phyloP scores from a whole-genome alignment of 2,329 filamentous ascomycete species.

The Colletotrichum higginsianum region DNA sequence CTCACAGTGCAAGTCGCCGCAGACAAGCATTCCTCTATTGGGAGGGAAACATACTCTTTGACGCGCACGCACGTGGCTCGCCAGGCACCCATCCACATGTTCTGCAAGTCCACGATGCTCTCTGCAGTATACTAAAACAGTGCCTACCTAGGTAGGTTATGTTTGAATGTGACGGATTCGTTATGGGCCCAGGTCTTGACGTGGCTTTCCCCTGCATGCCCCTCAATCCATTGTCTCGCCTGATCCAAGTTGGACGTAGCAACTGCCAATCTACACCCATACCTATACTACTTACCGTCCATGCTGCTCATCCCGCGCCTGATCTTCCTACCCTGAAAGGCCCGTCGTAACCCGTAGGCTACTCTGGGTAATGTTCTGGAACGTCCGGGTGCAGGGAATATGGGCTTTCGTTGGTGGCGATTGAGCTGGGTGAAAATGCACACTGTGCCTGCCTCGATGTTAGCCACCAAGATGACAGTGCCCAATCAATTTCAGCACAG shows the following conservation, averaged over 20 bases:
- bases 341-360: conserved; percentile 2
- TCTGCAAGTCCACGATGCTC: conserved; percentile 6
- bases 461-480: background rate
- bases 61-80: conserved; percentile 18
- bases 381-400: conserved; percentile 2
- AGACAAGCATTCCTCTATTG: background rate
- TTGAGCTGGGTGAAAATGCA: background rate
- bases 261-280: background rate
- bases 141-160: background rate
- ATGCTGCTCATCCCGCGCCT: background rate
- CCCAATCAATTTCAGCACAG: background rate
- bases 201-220: background rate
- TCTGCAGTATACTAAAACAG: background rate
- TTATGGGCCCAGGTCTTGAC: background rate
- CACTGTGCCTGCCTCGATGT: background rate
- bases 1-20: background rate
- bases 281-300: background rate
- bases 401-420: background rate
- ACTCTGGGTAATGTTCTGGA: conserved; percentile 34
- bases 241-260: background rate
- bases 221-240: background rate
- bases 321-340: background rate
- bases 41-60: background rate
- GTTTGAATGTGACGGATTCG: background rate
- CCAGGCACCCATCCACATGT: conserved; percentile 14